Percentiles rank a stretch among this genome's conserved stretches.
These are phyloP conservation scores for Tremellales sp. DNA, from an alignment of 1,284 basidiomycete genomes.

Conservation along the genomic window DNA sequence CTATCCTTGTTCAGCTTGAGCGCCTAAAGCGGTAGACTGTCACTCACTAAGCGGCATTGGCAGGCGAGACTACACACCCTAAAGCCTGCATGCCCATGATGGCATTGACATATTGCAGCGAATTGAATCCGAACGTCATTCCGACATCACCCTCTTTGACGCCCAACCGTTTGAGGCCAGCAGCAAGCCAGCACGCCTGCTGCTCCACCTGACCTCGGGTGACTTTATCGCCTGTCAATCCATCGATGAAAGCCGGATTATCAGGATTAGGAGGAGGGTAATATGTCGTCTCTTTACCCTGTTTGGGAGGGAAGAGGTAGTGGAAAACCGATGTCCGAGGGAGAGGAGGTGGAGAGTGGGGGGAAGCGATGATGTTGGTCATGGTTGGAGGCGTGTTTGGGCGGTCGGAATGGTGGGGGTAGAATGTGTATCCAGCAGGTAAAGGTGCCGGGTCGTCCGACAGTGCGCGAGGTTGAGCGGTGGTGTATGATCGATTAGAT, in stretches of 20 bases:
- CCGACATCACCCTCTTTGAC: conserved; percentile 36
- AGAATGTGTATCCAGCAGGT: conserved; percentile 26
- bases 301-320: conserved; percentile 29
- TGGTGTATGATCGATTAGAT: too few relatives aligned
- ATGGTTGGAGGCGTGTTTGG: conserved; percentile 2
- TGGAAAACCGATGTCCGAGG: conserved; percentile 33
- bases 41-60: conserved; percentile 44
- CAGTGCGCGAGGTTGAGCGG: background rate
- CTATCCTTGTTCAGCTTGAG: conserved; percentile 38
- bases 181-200: conserved; percentile 57
- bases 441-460: conserved; percentile 6
- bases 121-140: conserved; percentile 53
- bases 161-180: conserved; percentile 51
- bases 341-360: conserved; percentile 22
- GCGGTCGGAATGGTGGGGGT: conserved; percentile 24
- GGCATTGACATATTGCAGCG: conserved; percentile 60
- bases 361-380: conserved; percentile 27
- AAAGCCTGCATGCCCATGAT: conserved; percentile 54
- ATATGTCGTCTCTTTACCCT: conserved; percentile 9
- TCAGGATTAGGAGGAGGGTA: conserved; percentile 16
- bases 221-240: conserved; percentile 56
- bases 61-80: conserved; percentile 34
- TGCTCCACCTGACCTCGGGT: conserved; percentile 57
- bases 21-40: background rate
- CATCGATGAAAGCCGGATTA: conserved; percentile 63